These are phyloP conservation scores for Aspergillus novofumigatus DNA, from an alignment of 2,329 filamentous ascomycete genomes.

Conservation along the genomic window DNA sequence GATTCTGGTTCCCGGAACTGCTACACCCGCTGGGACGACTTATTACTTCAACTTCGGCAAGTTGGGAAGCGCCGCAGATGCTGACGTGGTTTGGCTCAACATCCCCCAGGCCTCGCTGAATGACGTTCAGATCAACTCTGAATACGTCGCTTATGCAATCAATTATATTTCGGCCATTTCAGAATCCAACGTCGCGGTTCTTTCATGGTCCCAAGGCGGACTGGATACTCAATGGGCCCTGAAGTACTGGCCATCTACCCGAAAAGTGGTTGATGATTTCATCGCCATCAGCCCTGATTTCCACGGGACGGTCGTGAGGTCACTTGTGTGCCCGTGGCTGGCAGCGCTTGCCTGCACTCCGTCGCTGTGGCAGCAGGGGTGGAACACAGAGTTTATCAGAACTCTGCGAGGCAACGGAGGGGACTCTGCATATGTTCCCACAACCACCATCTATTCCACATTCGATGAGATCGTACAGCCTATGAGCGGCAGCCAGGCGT, in stretches of 20 bases:
- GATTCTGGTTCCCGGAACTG: conserved; percentile 53
- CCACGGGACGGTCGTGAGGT: conserved; percentile 43
- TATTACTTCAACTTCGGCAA: conserved; percentile 49
- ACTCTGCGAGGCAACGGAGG: conserved; percentile 44
- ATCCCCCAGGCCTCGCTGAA: conserved; percentile 46
- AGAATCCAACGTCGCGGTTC: conserved; percentile 38
- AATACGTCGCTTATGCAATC: conserved; percentile 56
- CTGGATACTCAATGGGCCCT: conserved; percentile 55
- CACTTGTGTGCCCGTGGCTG: conserved; percentile 25
- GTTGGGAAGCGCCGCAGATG: conserved; percentile 42
- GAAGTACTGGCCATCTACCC: conserved; percentile 55
- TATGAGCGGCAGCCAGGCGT: conserved; percentile 45
- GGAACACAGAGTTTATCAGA: conserved; percentile 12
- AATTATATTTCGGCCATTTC: conserved; percentile 50
- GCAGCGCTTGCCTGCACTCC: conserved; percentile 32
- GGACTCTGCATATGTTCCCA: conserved; percentile 52
- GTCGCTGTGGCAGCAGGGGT: conserved; percentile 42
- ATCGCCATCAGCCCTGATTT: conserved; percentile 53
- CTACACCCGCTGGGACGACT: conserved; percentile 43
- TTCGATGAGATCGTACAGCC: conserved; percentile 53
- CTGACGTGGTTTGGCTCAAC: conserved; percentile 55
- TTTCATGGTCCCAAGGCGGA: conserved; percentile 56
- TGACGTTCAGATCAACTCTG: conserved; percentile 50
- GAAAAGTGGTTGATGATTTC: conserved; percentile 45
- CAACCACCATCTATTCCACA: conserved; percentile 50